Base-by-base conservation (phyloP, 2,329 filamentous ascomycete species). In the Aaosphaeria arxii region DNA sequence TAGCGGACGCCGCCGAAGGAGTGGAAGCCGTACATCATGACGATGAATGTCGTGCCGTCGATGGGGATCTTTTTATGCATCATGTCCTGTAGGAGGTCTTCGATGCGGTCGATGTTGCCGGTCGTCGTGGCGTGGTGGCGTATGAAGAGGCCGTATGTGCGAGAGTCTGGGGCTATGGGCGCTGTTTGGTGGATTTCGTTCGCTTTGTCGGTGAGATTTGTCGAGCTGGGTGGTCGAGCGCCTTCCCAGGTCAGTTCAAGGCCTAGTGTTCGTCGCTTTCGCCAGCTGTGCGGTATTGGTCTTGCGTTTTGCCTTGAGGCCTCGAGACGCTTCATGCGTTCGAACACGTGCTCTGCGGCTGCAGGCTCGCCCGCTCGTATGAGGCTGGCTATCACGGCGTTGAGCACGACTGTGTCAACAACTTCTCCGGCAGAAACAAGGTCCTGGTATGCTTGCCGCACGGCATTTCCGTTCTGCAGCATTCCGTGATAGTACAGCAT, bases 401-500 rank as follows among this genome's bases (percentile, higher is more conserved):
- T 97, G 67, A 97, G 78, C 11, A 91, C 87, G 3, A 87, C 78
- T 0, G 89, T 91, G 67, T 97, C 92, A 47, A 99, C 85, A 52
- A 96, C 85, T 67, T 97, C 89, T 32, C 91, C 90, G 0, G 85
- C 81, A 35, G 87, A 76, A n/a, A 97, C 87, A 70, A 96, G 87
- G 24, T 91, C 84, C 53, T 81, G 82, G 69, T 96, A 99, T 0
- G 89, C 85, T 31, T 80, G 80, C 40, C 91, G 80, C 24, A 96
- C 83, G 3, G 83, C 88, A 51, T 85, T 80, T 3, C 86, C 84
- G 64, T 96, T 87, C 51, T 81, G 75, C 57, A 82, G 80, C 48
- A 94, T 77, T 1, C 92, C 94, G 58, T 89, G 85, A 67, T 88
- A 95, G 69, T 90, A 87, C 35, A 99, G 92, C 49, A 91, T 72